Percentiles rank a stretch among this genome's conserved stretches.
Conservation (phyloP, 441 rosid species). For the Sinapis alba region DNA sequence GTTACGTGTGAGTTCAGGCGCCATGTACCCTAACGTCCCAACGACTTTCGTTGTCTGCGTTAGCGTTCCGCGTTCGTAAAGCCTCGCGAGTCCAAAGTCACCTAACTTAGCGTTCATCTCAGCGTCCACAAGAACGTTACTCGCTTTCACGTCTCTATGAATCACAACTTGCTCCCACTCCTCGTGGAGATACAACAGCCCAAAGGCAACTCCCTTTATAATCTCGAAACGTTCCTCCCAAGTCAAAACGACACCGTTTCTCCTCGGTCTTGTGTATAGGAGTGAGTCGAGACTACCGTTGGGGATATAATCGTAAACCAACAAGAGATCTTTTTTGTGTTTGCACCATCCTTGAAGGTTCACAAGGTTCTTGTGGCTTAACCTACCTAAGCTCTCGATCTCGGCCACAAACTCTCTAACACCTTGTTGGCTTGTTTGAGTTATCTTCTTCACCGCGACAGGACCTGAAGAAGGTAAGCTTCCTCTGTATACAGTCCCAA, state of each 20-base stretch:
- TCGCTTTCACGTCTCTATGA: slow-evolving; percentile 31
- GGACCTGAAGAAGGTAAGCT: neutral
- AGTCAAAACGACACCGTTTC: slow-evolving; percentile 1
- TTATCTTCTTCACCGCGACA: slow-evolving; percentile 31
- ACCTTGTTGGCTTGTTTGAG: slow-evolving; percentile 22
- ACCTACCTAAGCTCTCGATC: slow-evolving; percentile 31
- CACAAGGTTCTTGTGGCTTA: slow-evolving; percentile 34
- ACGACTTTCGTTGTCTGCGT: slow-evolving; percentile 15
- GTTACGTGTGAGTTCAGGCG: slow-evolving; percentile 45
- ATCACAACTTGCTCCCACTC: slow-evolving; percentile 34
- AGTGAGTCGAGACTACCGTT: slow-evolving; percentile 26
- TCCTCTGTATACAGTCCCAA: slow-evolving; percentile 35
- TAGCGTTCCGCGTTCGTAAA: slow-evolving; percentile 28
- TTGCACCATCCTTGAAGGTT: slow-evolving; percentile 34
- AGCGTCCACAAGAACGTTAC: slow-evolving; percentile 25
- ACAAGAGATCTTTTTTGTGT: slow-evolving; percentile 24
- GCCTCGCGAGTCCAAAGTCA: slow-evolving; percentile 32
- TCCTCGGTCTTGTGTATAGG: neutral
- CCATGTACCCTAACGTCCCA: slow-evolving; percentile 39
- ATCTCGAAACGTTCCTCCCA: slow-evolving; percentile 25
- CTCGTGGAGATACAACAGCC: slow-evolving; percentile 25
- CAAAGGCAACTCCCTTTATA: slow-evolving; percentile 19
- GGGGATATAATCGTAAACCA: slow-evolving; percentile 29
- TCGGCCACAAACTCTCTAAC: slow-evolving; percentile 31
- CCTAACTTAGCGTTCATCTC: slow-evolving; percentile 28